Evolutionary conservation across 805 yeast species (phyloP), one percentile per base, ranked within the genome.

Genomic region (Metschnikowia lunata): DNA sequence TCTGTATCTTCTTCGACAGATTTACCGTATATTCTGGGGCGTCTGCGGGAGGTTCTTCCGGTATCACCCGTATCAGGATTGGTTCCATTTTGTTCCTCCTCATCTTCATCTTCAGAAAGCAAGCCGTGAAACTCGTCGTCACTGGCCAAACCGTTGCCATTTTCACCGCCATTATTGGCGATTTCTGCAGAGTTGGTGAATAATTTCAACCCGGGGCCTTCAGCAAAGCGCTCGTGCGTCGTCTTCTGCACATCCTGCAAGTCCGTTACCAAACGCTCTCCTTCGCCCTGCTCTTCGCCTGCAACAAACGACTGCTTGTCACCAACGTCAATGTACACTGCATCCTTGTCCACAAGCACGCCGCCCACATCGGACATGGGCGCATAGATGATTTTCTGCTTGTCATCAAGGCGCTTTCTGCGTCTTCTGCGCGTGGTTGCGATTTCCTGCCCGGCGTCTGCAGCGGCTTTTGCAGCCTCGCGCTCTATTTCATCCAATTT

Each of bases 291-390:
- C 48, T 83, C 86, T 50, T 78, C 76, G 34, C 85, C 85, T 1
- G 78, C 73, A 13, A 75, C 78, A 62, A 85, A 85, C 33, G 75
- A 62, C 41, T 74, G 75, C 34, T 62, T 66, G 23, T 68, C 69
- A 1, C 88, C 89, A 8, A 86, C 80, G 56, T 86, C 97, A 48
- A 93, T 88, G 58, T 90, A 93, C 2, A 93, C 99, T 8, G 99
- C 97, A 70, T 93, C 99, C 61, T 85, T 90, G 68, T 93, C 99
- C 49, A 93, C 88, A 52, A 93, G 72, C 31, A 93, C 95, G 63
- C 99, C 99, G 45, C 97, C 97, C n/a, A 93, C 97, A 65, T 93
- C 98, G 37, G 97, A 87, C 99, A 93, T 93, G 39, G 99, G 99
- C 0, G 99, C 99, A 64, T 95, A 93, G 2, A 93, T 88, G 53